These are phyloP conservation scores for Jamesozyma lodderae DNA, from an alignment of 805 yeast species.

Conservation along the genomic window DNA sequence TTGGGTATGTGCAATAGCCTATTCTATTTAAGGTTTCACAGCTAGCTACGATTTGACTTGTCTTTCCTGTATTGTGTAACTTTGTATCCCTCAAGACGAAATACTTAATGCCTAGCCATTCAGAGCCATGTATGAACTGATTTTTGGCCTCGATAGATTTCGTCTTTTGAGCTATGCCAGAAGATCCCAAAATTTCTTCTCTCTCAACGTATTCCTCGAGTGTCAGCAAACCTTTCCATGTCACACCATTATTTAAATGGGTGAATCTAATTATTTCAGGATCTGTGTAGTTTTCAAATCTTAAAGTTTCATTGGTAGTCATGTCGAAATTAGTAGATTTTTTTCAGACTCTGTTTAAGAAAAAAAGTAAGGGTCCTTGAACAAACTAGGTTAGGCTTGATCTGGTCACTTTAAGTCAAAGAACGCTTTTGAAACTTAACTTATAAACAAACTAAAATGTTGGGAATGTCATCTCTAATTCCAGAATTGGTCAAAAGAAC, in stretches of 20 bases:
- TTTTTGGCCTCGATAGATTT: constrained; percentile 8
- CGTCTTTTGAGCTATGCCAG: constrained; percentile 21
- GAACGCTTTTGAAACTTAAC: too few relatives aligned
- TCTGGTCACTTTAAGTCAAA: too few relatives aligned
- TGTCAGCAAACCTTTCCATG: constrained; percentile 30
- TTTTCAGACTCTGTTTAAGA: too few relatives aligned
- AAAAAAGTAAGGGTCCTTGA: too few relatives aligned
- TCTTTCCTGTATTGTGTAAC: constrained; percentile 17
- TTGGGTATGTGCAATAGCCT: constrained; percentile 27
- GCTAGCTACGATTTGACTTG: constrained; percentile 33
- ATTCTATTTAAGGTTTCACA: constrained; percentile 35
- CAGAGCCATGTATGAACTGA: constrained; percentile 11
- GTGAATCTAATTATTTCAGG: constrained; percentile 31
- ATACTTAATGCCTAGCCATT: constrained; percentile 30
- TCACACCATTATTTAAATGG: constrained; percentile 28
- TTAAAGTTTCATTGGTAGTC: not conserved
- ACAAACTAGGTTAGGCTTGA: too few relatives aligned
- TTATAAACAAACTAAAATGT: too few relatives aligned
- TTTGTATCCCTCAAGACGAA: constrained; percentile 27
- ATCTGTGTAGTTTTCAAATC: constrained; percentile 20
- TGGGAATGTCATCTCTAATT: too few relatives aligned
- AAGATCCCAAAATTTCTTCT: constrained; percentile 28
- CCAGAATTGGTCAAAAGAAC: too few relatives aligned
- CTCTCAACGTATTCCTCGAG: constrained; percentile 32
- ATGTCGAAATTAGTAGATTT: too few relatives aligned